Conservation (phyloP, 441 rosid genomes). For the Metrosideros polymorpha region DNA sequence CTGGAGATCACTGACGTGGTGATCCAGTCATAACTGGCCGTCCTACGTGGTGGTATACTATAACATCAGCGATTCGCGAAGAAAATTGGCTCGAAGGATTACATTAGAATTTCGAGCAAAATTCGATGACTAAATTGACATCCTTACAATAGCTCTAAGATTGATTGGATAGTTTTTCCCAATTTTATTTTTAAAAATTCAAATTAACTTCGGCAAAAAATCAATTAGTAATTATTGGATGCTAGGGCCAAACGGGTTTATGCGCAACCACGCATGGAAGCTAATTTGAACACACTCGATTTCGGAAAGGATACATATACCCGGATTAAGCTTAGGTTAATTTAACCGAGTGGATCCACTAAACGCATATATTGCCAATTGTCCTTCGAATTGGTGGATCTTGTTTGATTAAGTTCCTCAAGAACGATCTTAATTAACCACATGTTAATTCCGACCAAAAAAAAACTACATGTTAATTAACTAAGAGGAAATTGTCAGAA, state of each 20-base stretch:
- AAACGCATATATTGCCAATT: neutral
- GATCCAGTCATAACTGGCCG: rapidly evolving
- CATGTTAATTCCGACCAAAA: neutral
- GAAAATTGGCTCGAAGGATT: rapidly evolving
- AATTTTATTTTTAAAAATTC: neutral
- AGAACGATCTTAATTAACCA: neutral
- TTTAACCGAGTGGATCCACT: neutral
- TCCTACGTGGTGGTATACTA: no score
- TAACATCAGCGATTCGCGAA: rapidly evolving
- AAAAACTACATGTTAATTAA: no score
- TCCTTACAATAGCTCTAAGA: neutral
- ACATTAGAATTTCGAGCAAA: neutral
- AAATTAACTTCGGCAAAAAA: neutral
- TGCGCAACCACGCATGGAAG: rapidly evolving
- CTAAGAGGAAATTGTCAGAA: neutral
- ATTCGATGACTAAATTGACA: neutral
- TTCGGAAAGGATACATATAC: neutral
- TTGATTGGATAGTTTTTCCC: neutral
- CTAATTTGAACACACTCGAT: neutral
- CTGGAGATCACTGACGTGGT: rapidly evolving
- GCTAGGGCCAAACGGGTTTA: neutral
- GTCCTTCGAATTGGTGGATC: neutral
- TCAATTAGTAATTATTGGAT: neutral
- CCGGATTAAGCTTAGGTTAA: neutral
- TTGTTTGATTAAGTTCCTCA: neutral